phyloP scores from a whole-genome alignment of 352 stramenopile genomes.

The Peronospora belbahrii region DNA sequence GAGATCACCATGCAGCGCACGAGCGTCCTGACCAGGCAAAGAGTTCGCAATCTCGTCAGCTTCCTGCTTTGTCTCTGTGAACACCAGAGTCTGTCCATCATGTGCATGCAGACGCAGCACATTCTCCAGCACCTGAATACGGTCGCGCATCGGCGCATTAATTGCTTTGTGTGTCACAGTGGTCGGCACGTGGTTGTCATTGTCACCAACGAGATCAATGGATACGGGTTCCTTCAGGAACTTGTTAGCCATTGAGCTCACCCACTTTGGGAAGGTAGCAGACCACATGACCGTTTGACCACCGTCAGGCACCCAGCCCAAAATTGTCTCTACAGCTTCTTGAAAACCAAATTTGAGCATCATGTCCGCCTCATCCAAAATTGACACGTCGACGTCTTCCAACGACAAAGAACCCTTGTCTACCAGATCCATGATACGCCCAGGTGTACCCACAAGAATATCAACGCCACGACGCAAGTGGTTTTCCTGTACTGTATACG shows the following conservation, averaged over 20 bases:
- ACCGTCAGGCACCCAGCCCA: slow-evolving; percentile 67
- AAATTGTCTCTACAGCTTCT: slow-evolving; percentile 94
- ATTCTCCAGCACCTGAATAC: slow-evolving; percentile 57
- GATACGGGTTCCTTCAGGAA: slow-evolving; percentile 90
- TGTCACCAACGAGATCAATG: slow-evolving; percentile 91
- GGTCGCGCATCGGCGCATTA: slow-evolving; percentile 71
- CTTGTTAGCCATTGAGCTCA: slow-evolving; percentile 88
- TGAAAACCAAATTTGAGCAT: slow-evolving; percentile 99
- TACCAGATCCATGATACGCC: slow-evolving; percentile 95
- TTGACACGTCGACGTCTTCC: slow-evolving; percentile 80
- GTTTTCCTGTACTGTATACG: slow-evolving; percentile 90
- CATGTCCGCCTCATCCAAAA: slow-evolving; percentile 96
- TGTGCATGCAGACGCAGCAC: slow-evolving; percentile 61
- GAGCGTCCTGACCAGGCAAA: slow-evolving; percentile 48
- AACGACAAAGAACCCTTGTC: slow-evolving; percentile 90
- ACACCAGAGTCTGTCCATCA: slow-evolving; percentile 89
- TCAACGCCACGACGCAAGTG: slow-evolving; percentile 87
- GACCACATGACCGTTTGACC: slow-evolving; percentile 94
- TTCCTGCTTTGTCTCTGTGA: slow-evolving; percentile 95
- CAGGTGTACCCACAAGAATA: slow-evolving; percentile 93
- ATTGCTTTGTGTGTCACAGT: slow-evolving; percentile 91
- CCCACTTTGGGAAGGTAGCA: slow-evolving; percentile 94
- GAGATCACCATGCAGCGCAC: slow-evolving; percentile 68
- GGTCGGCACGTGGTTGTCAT: slow-evolving; percentile 71
- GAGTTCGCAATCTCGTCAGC: slow-evolving; percentile 91